Conservation (phyloP, 2,329 filamentous ascomycete genomes). For the Ceratocystis diversiconidia region DNA sequence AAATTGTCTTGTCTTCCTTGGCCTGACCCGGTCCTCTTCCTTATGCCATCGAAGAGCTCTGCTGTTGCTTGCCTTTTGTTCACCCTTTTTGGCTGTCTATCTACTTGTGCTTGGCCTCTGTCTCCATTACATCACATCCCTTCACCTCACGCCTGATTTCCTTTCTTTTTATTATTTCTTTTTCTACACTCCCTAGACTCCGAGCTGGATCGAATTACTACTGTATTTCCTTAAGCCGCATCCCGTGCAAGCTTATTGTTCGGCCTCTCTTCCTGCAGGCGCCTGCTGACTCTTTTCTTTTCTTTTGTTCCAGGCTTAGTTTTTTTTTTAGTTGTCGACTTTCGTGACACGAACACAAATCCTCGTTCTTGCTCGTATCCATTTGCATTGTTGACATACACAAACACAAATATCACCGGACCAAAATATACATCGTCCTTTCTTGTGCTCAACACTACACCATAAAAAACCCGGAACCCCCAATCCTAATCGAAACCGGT, state of each 20-base stretch:
- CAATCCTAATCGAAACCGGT: not conserved
- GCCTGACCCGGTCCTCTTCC: not conserved
- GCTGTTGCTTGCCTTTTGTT: no score
- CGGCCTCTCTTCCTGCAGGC: not conserved
- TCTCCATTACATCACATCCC: not conserved
- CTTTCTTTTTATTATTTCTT: not conserved
- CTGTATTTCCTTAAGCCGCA: not conserved
- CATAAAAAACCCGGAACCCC: slow-evolving; percentile 5
- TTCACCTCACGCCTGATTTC: not conserved
- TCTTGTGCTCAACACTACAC: not conserved
- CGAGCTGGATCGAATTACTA: no score
- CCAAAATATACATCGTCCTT: not conserved
- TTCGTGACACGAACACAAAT: not conserved
- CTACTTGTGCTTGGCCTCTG: not conserved
- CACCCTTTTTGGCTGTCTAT: no score
- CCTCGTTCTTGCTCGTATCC: slow-evolving; percentile 7
- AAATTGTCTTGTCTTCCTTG: not conserved
- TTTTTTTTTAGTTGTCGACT: slow-evolving; percentile 1
- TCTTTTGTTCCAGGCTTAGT: not conserved
- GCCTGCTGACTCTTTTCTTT: not conserved
- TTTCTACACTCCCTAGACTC: not conserved
- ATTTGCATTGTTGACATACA: not conserved
- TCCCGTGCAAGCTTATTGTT: not conserved
- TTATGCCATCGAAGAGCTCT: no score
- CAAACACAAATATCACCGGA: not conserved